Conservation (phyloP, 352 stramenopile species). For the Globisporangium solare region DNA sequence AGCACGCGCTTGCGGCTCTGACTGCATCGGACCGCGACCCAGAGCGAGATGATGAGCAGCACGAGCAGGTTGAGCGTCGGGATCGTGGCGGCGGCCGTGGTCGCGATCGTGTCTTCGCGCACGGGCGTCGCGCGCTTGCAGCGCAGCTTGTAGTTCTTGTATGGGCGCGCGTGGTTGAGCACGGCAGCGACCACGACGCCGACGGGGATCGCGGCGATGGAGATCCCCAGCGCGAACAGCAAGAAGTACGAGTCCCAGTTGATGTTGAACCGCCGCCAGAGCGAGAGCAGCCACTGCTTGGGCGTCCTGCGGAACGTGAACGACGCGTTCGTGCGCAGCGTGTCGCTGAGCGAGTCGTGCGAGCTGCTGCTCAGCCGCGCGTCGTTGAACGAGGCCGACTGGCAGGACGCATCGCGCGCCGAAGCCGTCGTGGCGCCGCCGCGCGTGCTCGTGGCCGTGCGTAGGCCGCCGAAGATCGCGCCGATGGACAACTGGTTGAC, state of each 20-base stretch:
- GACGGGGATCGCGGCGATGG: constrained; percentile 42
- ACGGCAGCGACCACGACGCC: constrained; percentile 31
- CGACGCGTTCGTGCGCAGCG: constrained; percentile 7
- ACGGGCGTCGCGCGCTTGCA: constrained; percentile 28
- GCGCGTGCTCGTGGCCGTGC: constrained; percentile 3
- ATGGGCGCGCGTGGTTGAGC: constrained; percentile 20
- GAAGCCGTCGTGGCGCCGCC: constrained; percentile 4
- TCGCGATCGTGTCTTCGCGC: constrained; percentile 31
- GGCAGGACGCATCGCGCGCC: constrained; percentile 16
- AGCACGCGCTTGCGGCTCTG: constrained; percentile 69
- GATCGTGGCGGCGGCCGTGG: constrained; percentile 47
- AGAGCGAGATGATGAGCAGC: constrained; percentile 54
- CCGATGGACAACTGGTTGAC: constrained; percentile 12
- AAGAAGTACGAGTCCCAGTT: constrained; percentile 79
- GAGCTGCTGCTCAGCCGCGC: constrained; percentile 13
- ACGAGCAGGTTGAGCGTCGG: constrained; percentile 65
- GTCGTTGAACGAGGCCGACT: constrained; percentile 15
- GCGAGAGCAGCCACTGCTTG: constrained; percentile 21
- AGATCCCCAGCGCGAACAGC: constrained; percentile 44
- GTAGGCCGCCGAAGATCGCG: constrained; percentile 7
- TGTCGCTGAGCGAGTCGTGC: constrained; percentile 12
- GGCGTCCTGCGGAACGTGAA: constrained; percentile 5
- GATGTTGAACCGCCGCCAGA: constrained; percentile 52
- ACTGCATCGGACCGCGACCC: constrained; percentile 74
- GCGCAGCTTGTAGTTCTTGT: constrained; percentile 31